Conservation (phyloP, 2,329 filamentous ascomycete genomes). For the Epichloe sylvatica region DNA sequence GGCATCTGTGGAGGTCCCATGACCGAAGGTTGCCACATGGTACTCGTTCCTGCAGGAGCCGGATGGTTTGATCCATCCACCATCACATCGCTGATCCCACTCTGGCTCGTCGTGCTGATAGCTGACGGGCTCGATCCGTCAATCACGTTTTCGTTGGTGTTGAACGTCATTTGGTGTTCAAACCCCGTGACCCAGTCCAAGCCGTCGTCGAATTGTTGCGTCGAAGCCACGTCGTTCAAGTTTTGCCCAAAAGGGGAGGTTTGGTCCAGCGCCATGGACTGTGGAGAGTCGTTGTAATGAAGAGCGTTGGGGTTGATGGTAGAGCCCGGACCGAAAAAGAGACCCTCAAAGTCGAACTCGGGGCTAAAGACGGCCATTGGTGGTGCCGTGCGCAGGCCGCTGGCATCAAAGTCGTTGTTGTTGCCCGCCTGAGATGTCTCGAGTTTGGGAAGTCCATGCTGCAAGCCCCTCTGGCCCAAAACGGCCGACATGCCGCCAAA, state of each 20-base stretch:
- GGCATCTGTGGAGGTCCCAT: constrained; percentile 55
- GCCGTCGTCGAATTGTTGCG: constrained; percentile 55
- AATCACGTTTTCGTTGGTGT: constrained; percentile 62
- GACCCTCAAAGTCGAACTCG: constrained; percentile 33
- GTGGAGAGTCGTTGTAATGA: constrained; percentile 70
- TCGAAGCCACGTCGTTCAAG: constrained; percentile 43
- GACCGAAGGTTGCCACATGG: constrained; percentile 57
- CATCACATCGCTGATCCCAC: constrained; percentile 82
- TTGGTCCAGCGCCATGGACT: constrained; percentile 48
- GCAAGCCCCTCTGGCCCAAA: constrained; percentile 50
- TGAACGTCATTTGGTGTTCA: constrained; percentile 61
- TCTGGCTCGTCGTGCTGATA: constrained; percentile 88
- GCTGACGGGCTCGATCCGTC: constrained; percentile 92
- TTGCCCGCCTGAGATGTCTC: constrained; percentile 59
- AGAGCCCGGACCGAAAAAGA: constrained; percentile 54
- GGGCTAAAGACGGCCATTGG: constrained; percentile 46
- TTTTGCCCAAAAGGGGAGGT: constrained; percentile 44
- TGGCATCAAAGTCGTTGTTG: constrained; percentile 44
- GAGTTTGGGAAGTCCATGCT: constrained; percentile 63
- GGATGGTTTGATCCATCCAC: constrained; percentile 64
- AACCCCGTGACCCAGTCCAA: constrained; percentile 77
- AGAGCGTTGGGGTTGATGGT: constrained; percentile 62
- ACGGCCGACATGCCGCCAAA: constrained; percentile 60
- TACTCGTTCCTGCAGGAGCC: constrained; percentile 35
- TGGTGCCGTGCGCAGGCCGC: constrained; percentile 66